Base-by-base conservation (phyloP, 148 eudicot genomes). In the Selenicereus undatus region DNA sequence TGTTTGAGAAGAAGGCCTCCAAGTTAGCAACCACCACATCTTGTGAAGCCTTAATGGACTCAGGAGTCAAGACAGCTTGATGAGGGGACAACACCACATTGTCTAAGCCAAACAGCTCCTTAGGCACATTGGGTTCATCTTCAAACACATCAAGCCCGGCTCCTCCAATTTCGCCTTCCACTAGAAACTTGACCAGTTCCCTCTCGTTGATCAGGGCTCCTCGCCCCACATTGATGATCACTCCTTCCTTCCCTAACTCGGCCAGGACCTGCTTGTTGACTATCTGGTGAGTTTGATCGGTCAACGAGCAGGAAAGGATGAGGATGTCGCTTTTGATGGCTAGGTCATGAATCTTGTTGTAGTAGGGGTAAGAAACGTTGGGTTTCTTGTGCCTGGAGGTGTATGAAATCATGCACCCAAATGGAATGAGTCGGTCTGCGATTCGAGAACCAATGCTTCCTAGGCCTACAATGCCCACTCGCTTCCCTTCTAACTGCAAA, bases 141-240 rank as follows among this genome's bases (percentile, higher is more conserved):
- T 91, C 92, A 81, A 83, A 94, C 76, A 93, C 98, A 82, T 94
- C 98, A 52, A 94, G 91, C 48, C 97, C 95, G 24, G 92, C 97
- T 71, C 97, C 97, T 65, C 92, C 88, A 12, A 94, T 82, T 82
- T 88, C 83, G 60, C 94, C 92, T 51, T 80, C 71, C 56, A 88
- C 86, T 86, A 93, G 79, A 72, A 85, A 86, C 81, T 75, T 79
- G 62, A 90, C 95, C 80, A 93, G 66, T 73, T 86, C 95, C 76
- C 78, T 84, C 82, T 94, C 97, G 24, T 94, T 89, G 11, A 94
- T 78, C 20, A 94, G 88, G 32, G 81, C 86, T 65, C 98, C 98
- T 18, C 98, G 93, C 17, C 98, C 98, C 12, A 94, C 79, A 51
- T 94, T 94, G 42, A 94, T 82, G 39, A 93, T 84, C 11, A 93